Evolutionary conservation across 2,329 filamentous ascomycete species (phyloP).

Genomic region (Monilinia fructigena): DNA sequence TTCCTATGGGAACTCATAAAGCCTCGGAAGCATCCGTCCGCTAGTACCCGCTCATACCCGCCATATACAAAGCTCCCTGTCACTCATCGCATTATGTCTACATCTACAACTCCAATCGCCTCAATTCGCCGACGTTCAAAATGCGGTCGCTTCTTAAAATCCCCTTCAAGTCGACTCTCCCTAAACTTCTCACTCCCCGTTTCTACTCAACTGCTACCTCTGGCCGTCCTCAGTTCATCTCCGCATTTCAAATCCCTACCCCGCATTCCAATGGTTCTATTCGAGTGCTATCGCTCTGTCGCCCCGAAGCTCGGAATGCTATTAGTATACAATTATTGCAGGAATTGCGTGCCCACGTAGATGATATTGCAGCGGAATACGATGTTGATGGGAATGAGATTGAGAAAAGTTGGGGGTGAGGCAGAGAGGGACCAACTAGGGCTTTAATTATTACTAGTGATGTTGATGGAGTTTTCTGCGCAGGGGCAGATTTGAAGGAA

Average conservation of each 20-base stretch:
- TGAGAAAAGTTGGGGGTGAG: conserved; percentile 49
- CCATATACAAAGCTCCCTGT: conserved; percentile 1
- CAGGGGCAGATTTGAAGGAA: conserved; percentile 93
- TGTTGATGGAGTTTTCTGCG: conserved; percentile 85
- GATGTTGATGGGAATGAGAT: conserved; percentile 54
- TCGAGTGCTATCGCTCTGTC: conserved; percentile 82
- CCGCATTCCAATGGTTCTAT: conserved; percentile 62
- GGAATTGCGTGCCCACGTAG: conserved; percentile 69
- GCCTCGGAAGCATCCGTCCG: neutral
- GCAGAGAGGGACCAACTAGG: conserved; percentile 61
- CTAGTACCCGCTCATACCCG: conserved; percentile 3
- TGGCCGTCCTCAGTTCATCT: conserved; percentile 19
- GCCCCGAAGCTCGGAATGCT: conserved; percentile 82
- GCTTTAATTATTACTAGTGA: conserved; percentile 83
- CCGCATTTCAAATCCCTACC: conserved; percentile 19
- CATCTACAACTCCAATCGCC: neutral
- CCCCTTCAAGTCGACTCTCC: conserved; percentile 23
- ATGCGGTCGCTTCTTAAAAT: conserved; percentile 8
- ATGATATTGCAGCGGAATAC: conserved; percentile 66
- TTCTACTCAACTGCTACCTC: conserved; percentile 26
- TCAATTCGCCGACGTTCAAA: neutral
- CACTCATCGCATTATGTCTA: neutral
- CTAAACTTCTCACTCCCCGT: conserved; percentile 18
- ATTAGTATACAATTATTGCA: conserved; percentile 77
- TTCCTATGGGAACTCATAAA: neutral